Conservation (phyloP, 1,284 basidiomycete genomes). For the Rugosomyces carneus region DNA sequence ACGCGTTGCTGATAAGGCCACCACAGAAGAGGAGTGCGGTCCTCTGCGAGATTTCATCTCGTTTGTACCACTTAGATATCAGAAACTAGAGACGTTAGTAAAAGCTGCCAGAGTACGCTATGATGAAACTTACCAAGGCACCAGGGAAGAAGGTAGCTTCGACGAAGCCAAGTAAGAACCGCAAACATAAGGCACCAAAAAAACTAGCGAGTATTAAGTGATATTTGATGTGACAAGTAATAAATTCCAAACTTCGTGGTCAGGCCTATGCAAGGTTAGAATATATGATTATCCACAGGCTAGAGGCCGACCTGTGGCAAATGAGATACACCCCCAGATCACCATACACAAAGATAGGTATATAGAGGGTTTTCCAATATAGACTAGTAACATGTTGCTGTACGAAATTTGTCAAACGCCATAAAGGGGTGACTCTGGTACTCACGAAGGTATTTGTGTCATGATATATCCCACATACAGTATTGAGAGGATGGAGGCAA, state of each 20-base stretch:
- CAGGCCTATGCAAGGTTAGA: constrained; percentile 23
- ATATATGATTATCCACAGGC: not conserved
- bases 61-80: constrained; percentile 64
- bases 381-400: constrained; percentile 67
- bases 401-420: not conserved
- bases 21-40: constrained; percentile 69
- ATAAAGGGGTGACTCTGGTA: constrained; percentile 2
- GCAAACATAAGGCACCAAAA: constrained; percentile 57
- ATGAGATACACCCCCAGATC: constrained; percentile 60
- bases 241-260: constrained; percentile 31
- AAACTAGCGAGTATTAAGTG: constrained; percentile 35
- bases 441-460: constrained; percentile 69
- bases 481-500: constrained; percentile 66
- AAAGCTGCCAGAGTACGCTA: not conserved
- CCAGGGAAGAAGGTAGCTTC: constrained; percentile 68
- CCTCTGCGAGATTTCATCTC: constrained; percentile 56
- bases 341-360: constrained; percentile 67
- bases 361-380: constrained; percentile 61
- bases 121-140: constrained; percentile 23
- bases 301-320: constrained; percentile 42
- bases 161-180: constrained; percentile 59
- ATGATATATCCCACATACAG: constrained; percentile 74
- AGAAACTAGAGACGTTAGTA: constrained; percentile 32
- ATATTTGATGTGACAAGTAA: not conserved
- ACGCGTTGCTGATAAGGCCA: constrained; percentile 69